Conservation (phyloP, 169 alveolate species). For the Haemoproteus tartakovskyi region DNA sequence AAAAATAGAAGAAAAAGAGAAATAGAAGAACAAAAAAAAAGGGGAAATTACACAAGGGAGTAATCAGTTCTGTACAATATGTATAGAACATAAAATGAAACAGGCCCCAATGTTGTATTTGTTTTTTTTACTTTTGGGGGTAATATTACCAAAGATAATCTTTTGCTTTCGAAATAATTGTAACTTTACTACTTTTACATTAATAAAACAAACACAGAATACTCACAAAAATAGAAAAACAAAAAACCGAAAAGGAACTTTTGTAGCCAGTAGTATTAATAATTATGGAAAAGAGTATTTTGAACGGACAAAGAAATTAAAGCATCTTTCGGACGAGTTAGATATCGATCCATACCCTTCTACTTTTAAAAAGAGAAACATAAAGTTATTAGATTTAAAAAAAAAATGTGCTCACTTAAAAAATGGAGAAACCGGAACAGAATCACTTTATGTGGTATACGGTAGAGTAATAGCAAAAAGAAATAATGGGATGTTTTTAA, state of each 20-base stretch:
- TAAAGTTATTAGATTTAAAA: constrained; percentile 27
- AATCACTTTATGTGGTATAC: constrained; percentile 11
- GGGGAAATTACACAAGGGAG: constrained; percentile 10
- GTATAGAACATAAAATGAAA: background rate
- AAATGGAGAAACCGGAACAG: constrained; percentile 25
- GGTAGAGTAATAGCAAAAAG: constrained; percentile 67
- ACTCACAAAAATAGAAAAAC: background rate
- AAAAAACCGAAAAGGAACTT: too few relatives aligned
- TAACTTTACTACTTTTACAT: background rate
- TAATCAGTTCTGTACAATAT: background rate
- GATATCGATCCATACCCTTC: constrained; percentile 59
- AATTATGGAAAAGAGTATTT: constrained; percentile 54
- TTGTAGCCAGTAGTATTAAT: too few relatives aligned
- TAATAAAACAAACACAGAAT: background rate
- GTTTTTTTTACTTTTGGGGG: background rate
- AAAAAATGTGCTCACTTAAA: constrained; percentile 24
- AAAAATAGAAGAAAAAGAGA: background rate
- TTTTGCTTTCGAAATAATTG: constrained; percentile 8
- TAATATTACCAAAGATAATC: background rate
- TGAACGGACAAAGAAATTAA: constrained; percentile 50
- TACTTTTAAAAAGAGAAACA: constrained; percentile 34
- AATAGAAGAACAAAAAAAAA: background rate
- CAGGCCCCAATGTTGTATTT: background rate
- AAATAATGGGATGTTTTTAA: constrained; percentile 68
- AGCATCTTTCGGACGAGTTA: constrained; percentile 11